A percentile compares a stretch with the other conserved stretches of the same genome.
These are phyloP conservation scores for Violaceomyces palustris DNA, from an alignment of 1,284 basidiomycete species.

Conservation along the genomic window DNA sequence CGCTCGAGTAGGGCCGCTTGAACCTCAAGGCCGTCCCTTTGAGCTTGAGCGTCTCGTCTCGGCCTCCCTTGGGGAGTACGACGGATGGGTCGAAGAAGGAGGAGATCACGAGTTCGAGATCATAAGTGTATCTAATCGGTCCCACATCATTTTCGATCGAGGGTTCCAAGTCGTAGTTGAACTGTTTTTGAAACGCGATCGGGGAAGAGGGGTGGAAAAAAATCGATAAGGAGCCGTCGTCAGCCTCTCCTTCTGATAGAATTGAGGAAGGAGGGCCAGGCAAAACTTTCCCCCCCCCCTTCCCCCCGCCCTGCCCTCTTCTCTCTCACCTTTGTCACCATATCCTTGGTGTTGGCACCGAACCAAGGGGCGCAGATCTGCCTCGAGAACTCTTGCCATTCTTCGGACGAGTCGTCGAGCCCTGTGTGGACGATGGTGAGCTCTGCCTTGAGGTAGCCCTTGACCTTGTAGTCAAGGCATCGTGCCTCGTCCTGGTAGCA, in stretches of 20 bases:
- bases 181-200: constrained; percentile 9
- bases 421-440: constrained; percentile 7
- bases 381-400: constrained; percentile 9
- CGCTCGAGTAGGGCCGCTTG: constrained; percentile 13
- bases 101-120: constrained; percentile 6
- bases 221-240: neutral
- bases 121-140: constrained; percentile 18
- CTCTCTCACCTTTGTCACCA: neutral
- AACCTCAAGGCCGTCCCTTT: constrained; percentile 20
- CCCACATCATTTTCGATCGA: constrained; percentile 6
- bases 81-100: constrained; percentile 18
- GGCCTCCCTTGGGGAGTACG: constrained; percentile 3
- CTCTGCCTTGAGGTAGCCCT: constrained; percentile 19
- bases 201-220: neutral
- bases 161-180: constrained; percentile 15
- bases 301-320: constrained; percentile 9
- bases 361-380: constrained; percentile 26
- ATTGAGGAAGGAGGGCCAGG: neutral
- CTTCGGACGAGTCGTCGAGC: constrained; percentile 1
- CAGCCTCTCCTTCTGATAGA: neutral
- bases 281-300: constrained; percentile 13
- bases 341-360: constrained; percentile 1
- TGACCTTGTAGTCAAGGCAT: constrained; percentile 21
- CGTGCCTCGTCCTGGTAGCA: constrained; percentile 7
- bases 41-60: constrained; percentile 16